Evolutionary conservation across 2,329 filamentous ascomycete genomes (phyloP).

Genomic region (Fusarium sp.): DNA sequence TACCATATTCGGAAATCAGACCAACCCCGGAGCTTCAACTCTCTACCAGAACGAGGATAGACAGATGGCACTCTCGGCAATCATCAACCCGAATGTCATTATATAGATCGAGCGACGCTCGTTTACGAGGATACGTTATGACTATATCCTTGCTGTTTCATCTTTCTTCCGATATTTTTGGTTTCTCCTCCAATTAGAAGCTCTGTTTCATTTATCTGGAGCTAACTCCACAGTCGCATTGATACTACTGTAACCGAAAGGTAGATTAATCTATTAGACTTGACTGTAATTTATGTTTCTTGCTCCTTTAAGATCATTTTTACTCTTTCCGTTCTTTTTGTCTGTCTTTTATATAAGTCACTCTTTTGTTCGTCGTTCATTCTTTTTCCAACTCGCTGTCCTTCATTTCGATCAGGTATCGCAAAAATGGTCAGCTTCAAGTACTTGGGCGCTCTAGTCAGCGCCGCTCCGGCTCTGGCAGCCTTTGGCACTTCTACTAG

Average conservation of each 20-base stretch:
- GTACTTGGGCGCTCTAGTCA: slow-evolving; percentile 44
- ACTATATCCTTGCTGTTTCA: slow-evolving; percentile 34
- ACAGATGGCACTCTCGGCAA: slow-evolving; percentile 12
- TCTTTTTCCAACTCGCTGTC: not conserved
- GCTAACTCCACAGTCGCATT: not conserved
- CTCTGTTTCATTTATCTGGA: slow-evolving; percentile 16
- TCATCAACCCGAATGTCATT: not conserved
- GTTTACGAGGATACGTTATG: not conserved
- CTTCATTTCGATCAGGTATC: slow-evolving; percentile 29
- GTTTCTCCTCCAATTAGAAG: slow-evolving; percentile 46
- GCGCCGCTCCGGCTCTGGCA: slow-evolving; percentile 49
- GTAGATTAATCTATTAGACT: not conserved
- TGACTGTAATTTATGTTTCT: not conserved
- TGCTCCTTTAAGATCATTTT: not conserved
- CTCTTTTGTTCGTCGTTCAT: not conserved
- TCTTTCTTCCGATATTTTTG: slow-evolving; percentile 15
- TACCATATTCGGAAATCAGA: slow-evolving; percentile 27
- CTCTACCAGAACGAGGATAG: not conserved
- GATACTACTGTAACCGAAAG: not conserved
- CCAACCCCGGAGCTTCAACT: slow-evolving; percentile 5
- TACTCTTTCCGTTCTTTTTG: slow-evolving; percentile 3
- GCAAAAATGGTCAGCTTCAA: slow-evolving; percentile 41
- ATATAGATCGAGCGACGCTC: not conserved
- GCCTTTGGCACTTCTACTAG: slow-evolving; percentile 58
- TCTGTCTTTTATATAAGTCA: not conserved